These are phyloP conservation scores for Lignosus rhinocerotis DNA, from an alignment of 1,284 basidiomycete genomes.

Conservation along the genomic window DNA sequence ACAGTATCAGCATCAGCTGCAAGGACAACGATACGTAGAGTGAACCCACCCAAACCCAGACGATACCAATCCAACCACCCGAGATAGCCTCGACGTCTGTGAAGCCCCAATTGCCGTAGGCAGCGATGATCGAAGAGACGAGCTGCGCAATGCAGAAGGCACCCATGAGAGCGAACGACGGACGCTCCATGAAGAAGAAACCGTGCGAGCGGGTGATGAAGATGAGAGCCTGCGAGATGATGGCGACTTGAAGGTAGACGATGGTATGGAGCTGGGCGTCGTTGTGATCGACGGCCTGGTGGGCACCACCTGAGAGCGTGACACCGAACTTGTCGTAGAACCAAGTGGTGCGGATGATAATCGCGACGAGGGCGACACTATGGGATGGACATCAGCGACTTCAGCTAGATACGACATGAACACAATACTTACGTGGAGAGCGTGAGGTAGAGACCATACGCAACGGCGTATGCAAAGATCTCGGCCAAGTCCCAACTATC, in stretches of 20 bases:
- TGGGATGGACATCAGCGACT: constrained; percentile 6
- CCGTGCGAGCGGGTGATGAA: constrained; percentile 96
- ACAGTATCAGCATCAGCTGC: background rate
- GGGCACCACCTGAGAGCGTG: constrained; percentile 43
- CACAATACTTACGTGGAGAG: constrained; percentile 73
- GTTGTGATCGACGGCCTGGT: constrained; percentile 52
- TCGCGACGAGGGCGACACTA: constrained; percentile 78
- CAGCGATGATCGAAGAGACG: constrained; percentile 93
- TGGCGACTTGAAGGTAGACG: constrained; percentile 91
- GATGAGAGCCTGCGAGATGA: constrained; percentile 97
- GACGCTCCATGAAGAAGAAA: constrained; percentile 98
- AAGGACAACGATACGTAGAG: constrained; percentile 29
- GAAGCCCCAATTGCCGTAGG: constrained; percentile 91
- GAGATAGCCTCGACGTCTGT: constrained; percentile 76
- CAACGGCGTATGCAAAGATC: constrained; percentile 94
- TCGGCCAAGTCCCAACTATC: constrained; percentile 96
- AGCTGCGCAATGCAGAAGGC: constrained; percentile 95
- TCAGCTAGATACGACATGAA: background rate
- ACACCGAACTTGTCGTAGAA: constrained; percentile 90
- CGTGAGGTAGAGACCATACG: constrained; percentile 93
- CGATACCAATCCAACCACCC: constrained; percentile 95
- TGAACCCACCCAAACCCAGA: constrained; percentile 86
- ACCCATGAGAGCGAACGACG: constrained; percentile 83
- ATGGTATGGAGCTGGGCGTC: constrained; percentile 80
- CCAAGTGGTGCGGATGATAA: constrained; percentile 88